phyloP scores from a whole-genome alignment of 352 stramenopile genomes.

The Globisporangium spiculum region DNA sequence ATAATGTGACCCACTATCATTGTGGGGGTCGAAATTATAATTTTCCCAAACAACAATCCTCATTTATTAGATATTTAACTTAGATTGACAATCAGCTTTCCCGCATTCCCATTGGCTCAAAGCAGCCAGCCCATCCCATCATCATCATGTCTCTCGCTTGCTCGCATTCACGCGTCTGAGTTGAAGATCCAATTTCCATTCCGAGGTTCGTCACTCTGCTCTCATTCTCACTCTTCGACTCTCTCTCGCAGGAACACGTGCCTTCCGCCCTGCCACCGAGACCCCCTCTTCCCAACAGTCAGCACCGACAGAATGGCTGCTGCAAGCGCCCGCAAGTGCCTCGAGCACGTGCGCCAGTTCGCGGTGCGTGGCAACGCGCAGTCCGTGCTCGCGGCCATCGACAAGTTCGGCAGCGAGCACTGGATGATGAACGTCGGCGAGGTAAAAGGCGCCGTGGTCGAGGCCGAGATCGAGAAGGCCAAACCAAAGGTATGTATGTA shows the following conservation, averaged over 20 bases:
- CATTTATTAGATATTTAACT: no score
- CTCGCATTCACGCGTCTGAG: no score
- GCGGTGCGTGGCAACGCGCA: slow-evolving; percentile 27
- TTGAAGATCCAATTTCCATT: no score
- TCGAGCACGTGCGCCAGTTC: slow-evolving; percentile 36
- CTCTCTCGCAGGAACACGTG: background rate
- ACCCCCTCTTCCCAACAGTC: no score
- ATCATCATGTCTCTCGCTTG: no score
- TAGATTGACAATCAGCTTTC: no score
- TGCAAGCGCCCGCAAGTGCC: slow-evolving; percentile 10
- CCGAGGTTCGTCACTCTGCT: no score
- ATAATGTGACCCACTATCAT: no score
- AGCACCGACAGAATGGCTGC: background rate
- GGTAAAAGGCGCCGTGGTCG: slow-evolving; percentile 23
- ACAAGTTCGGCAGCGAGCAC: slow-evolving; percentile 26
- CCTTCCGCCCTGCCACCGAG: background rate
- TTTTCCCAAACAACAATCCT: no score
- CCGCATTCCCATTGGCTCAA: no score
- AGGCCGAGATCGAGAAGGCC: slow-evolving; percentile 34
- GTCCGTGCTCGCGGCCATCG: slow-evolving; percentile 34
- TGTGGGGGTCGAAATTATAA: no score
- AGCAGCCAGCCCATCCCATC: no score
- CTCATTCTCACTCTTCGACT: background rate
- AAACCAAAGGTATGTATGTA: slow-evolving; percentile 19
- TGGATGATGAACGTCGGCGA: slow-evolving; percentile 45